phyloP scores from a whole-genome alignment of 192 early-diverging fungal genomes.

The Blastocladiella britannica region DNA sequence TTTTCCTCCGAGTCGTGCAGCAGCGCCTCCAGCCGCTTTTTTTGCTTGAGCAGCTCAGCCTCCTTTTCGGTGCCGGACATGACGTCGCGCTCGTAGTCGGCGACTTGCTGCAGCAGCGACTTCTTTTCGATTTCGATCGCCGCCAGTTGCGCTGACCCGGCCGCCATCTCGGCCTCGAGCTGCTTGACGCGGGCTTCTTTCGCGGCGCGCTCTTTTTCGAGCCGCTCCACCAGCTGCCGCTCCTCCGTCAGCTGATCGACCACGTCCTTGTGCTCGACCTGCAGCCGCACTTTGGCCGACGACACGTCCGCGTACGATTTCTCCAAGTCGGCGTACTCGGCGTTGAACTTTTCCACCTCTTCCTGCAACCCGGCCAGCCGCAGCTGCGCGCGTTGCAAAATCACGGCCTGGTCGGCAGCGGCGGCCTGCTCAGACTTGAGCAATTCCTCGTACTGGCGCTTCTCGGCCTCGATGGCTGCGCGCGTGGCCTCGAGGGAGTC shows the following conservation, averaged over 20 bases:
- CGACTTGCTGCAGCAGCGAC: constrained; percentile 18
- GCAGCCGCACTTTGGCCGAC: constrained; percentile 16
- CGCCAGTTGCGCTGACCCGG: constrained; percentile 11
- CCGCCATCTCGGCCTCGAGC: constrained; percentile 22
- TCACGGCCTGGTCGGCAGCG: constrained; percentile 62
- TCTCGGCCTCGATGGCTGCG: constrained; percentile 43
- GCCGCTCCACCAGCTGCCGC: constrained; percentile 14
- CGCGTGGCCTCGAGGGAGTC: constrained; percentile 31
- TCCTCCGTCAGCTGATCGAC: constrained; percentile 13
- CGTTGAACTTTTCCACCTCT: constrained; percentile 15
- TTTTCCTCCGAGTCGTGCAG: constrained; percentile 23
- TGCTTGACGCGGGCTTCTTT: constrained; percentile 26
- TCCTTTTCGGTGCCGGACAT: constrained; percentile 17
- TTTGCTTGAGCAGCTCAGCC: constrained; percentile 18
- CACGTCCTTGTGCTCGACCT: constrained; percentile 14
- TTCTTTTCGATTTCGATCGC: constrained; percentile 24
- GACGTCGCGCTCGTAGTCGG: constrained; percentile 19
- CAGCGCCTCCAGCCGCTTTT: constrained; percentile 21
- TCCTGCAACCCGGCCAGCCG: constrained; percentile 30
- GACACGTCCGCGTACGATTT: constrained; percentile 16
- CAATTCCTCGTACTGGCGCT: constrained; percentile 40
- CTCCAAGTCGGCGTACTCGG: constrained; percentile 26
- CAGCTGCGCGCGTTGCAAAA: constrained; percentile 58
- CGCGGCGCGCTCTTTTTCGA: constrained; percentile 28
- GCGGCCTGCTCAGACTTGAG: constrained; percentile 52